Base-by-base conservation (phyloP, 2,329 filamentous ascomycete genomes). In the Rhynchosporium secalis region DNA sequence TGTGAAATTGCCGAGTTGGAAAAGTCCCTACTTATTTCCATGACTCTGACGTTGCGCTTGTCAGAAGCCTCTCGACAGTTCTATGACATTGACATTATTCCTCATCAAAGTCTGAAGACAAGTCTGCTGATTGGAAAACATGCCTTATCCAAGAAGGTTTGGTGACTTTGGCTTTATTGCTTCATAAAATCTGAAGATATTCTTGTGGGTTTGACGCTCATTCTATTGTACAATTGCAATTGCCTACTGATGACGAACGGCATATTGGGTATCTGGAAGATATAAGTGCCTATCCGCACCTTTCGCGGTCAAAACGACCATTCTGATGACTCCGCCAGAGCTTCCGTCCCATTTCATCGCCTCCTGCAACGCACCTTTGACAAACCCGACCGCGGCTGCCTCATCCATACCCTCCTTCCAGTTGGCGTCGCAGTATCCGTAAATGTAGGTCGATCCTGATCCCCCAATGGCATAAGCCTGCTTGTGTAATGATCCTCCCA, bases 261-360 rank as follows among this genome's bases (percentile, higher is more conserved):
- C 48, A 80, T 99, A 99, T 72, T 89, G 86, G 73, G 90, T 90
- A 80, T 99, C 94, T 48, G 95, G 95, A 73, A 99, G 83, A 78
- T 98, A 99, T 75, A 99, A 79, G 81, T 98, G 95, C 79, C 95
- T 86, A 78, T 95, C 87, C 6, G 94, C 93, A 41, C 95, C 95
- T 74, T 90, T 86, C 72, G 87, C 87, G 66, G 94, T 99, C 78
- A 99, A 80, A 63, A 99, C 95, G 66, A 98, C 94, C 91, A 99
- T 92, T 71, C 95, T 87, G 73, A 99, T 99, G 64, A 99, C 95
- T 80, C 95, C 95, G 69, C 95, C 95, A 3, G 95, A 98, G 81
- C 93, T 97, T 68, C 95, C 95, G 76, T 99, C 95, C 95, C 95
- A 99, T 80, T 96, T 96, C 84, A 99, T 98, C 15, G 95, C 95